phyloP scores from a whole-genome alignment of 768 basidiomycete species.

The Amanita pallidorosea region DNA sequence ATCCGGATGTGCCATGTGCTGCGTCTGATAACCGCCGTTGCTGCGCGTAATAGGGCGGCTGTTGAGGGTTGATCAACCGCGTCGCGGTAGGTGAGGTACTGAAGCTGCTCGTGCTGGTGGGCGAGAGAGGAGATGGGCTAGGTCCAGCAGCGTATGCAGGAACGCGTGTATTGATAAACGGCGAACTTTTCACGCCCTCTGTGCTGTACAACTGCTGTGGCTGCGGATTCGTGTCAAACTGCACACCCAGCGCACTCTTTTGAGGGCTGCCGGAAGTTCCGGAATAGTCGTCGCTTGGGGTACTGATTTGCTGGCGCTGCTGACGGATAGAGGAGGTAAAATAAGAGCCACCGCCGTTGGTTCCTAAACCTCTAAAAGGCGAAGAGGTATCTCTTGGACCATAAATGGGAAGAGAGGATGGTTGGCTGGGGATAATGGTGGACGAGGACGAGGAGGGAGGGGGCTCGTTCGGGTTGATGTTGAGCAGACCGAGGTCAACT shows the following conservation, averaged over 20 bases:
- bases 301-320: constrained; percentile 10
- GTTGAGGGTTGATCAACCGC: constrained; percentile 32
- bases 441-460: constrained; percentile 28
- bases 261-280: not conserved
- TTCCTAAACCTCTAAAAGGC: constrained; percentile 47
- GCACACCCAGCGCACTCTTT: constrained; percentile 2
- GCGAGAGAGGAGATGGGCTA: not conserved
- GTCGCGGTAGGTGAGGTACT: constrained; percentile 36
- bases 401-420: constrained; percentile 69
- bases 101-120: not conserved
- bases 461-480: constrained; percentile 35
- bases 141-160: constrained; percentile 21
- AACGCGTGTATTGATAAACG: constrained; percentile 30
- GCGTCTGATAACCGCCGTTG: constrained; percentile 32
- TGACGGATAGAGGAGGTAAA: constrained; percentile 4
- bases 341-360: constrained; percentile 21
- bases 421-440: constrained; percentile 53
- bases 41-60: constrained; percentile 32
- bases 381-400: constrained; percentile 46
- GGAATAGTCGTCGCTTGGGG: constrained; percentile 3
- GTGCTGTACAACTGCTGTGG: constrained; percentile 12
- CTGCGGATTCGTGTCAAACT: constrained; percentile 7
- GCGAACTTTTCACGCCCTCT: constrained; percentile 8
- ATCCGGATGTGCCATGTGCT: constrained; percentile 6
- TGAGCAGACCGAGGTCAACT: constrained; percentile 54